Conservation (phyloP, 1,139 yeast species). For the Suhomyces panamericanus region DNA sequence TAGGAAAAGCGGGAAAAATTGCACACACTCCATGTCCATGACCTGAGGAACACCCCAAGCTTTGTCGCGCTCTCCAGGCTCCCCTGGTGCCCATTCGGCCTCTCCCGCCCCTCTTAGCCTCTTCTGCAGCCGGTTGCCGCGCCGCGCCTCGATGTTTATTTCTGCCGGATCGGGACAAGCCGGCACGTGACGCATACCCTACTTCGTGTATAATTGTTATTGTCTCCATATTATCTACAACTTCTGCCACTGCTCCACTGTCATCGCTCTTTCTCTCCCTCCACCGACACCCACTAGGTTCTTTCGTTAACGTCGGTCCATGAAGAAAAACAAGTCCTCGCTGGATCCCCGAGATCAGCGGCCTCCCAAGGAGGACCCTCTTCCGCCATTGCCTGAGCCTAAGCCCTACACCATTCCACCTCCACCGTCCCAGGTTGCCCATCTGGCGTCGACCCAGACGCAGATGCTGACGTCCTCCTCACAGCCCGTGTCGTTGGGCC, state of each 20-base stretch:
- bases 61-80: not conserved
- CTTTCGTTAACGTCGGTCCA: slow-evolving; percentile 12
- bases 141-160: not conserved
- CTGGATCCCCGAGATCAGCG: slow-evolving; percentile 1
- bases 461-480: not conserved
- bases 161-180: slow-evolving; percentile 3
- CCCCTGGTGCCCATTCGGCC: not conserved
- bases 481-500: not conserved
- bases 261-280: slow-evolving; percentile 1
- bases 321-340: slow-evolving; percentile 7
- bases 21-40: no score
- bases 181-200: not conserved
- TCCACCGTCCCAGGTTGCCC: not conserved
- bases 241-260: not conserved
- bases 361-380: not conserved
- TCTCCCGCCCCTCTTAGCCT: not conserved
- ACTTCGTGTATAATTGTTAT: slow-evolving; percentile 1
- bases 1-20: no score
- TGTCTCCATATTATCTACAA: slow-evolving; percentile 1
- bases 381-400: not conserved
- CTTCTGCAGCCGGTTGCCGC: not conserved
- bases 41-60: not conserved
- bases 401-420: not conserved
- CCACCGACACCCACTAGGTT: slow-evolving; percentile 8
- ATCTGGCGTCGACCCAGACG: not conserved